Percentiles rank a stretch among this genome's conserved stretches.
phyloP scores from a whole-genome alignment of 2,329 filamentous ascomycete genomes.

The Paecilomyces fulvus region DNA sequence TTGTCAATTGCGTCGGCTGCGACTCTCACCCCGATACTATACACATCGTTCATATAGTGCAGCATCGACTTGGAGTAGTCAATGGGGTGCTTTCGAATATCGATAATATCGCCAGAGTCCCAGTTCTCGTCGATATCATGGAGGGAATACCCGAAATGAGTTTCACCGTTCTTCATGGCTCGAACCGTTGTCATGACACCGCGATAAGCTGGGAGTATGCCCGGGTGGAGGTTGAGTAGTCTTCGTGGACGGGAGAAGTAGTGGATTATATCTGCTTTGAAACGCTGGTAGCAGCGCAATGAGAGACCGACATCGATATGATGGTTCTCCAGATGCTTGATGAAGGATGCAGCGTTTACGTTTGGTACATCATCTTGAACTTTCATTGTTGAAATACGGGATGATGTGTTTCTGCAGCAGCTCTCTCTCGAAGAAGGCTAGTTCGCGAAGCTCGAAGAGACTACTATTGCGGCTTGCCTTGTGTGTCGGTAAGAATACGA shows the following conservation, averaged over 20 bases:
- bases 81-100: conserved; percentile 2
- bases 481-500: conserved; percentile 4
- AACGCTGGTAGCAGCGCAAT: not conserved
- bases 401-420: conserved; percentile 2
- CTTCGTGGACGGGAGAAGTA: conserved; percentile 1
- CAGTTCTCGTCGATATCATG: conserved; percentile 3
- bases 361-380: not conserved
- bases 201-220: conserved; percentile 1
- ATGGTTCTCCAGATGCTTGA: not conserved
- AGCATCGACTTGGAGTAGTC: not conserved
- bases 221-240: conserved; percentile 1
- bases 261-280: conserved; percentile 1
- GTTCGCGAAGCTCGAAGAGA: conserved; percentile 2
- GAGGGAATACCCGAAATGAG: conserved; percentile 2
- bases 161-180: conserved; percentile 4
- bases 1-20: not conserved
- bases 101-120: not conserved
- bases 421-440: conserved; percentile 4
- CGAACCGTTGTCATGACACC: conserved; percentile 2
- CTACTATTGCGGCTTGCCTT: not conserved
- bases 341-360: not conserved
- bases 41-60: not conserved
- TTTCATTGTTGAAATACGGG: not conserved
- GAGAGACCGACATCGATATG: conserved; percentile 6
- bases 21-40: not conserved